These are phyloP conservation scores for Colletotrichum australisinense DNA, from an alignment of 2,329 filamentous ascomycete species.

Conservation along the genomic window DNA sequence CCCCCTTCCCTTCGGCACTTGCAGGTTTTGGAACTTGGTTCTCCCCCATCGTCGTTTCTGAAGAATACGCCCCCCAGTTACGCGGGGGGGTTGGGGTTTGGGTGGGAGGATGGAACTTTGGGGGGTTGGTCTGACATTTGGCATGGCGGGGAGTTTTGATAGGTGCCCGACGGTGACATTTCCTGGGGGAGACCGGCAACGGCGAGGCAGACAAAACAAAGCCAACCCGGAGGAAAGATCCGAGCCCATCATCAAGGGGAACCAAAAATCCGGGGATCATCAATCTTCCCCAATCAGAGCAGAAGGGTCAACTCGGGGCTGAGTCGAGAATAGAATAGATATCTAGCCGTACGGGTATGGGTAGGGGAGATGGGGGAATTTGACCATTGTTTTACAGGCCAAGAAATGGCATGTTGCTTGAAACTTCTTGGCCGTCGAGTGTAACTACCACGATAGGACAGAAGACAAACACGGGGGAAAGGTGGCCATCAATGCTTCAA, in stretches of 20 bases:
- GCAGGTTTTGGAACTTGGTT: not conserved
- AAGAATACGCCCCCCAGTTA: not conserved
- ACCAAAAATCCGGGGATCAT: not conserved
- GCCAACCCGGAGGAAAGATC: not conserved
- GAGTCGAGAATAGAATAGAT: not conserved
- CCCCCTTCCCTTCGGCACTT: not conserved
- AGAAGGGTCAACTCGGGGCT: too few relatives aligned
- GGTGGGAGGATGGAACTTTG: too few relatives aligned
- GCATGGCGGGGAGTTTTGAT: not conserved
- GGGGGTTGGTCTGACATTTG: not conserved
- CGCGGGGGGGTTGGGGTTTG: too few relatives aligned
- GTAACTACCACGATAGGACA: not conserved
- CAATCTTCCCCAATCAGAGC: not conserved
- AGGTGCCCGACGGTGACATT: not conserved
- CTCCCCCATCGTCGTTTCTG: not conserved
- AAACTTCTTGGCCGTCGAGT: not conserved
- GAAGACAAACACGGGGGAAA: not conserved
- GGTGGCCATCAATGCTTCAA: not conserved
- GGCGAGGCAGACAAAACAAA: not conserved
- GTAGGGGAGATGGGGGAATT: not conserved
- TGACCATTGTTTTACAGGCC: not conserved
- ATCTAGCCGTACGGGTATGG: not conserved
- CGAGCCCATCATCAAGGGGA: not conserved
- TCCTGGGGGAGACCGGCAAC: not conserved
- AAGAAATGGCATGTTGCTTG: not conserved